Evolutionary conservation across 2,329 filamentous ascomycete genomes (phyloP), one percentile per base, ranked within the genome.

Genomic region (Aspergillus piperis): DNA sequence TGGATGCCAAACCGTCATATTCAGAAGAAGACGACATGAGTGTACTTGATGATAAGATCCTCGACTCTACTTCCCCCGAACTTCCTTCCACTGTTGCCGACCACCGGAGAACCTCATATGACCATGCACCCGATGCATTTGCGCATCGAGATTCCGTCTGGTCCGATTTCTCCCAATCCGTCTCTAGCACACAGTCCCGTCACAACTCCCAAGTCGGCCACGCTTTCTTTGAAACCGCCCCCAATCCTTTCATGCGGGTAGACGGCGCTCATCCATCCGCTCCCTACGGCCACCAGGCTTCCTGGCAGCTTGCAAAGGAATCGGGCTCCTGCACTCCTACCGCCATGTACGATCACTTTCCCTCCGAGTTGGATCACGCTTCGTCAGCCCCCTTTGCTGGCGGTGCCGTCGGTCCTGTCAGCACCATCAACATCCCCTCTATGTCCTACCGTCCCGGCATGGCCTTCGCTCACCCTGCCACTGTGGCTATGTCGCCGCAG

Each of bases 291-390:
- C 81, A 83, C 66, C 80, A 81, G 51, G 73, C 78, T 54, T 72
- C 81, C 63, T 93, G 90, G 90, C 80, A 86, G 53, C 83, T 88
- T 73, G 83, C 86, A 67, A 83, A 83, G 54, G 82, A 81, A 68
- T 90, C 90, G 25, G 89, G 87, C 55, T 86, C 90, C 63, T 89
- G 87, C 75, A 94, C 91, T 6, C 89, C 90, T 15, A 86, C 92
- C 62, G 87, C 86, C 62, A 81, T 86, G 56, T 90, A 91, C 70
- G 88, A 90, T 69, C 84, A 87, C 49, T 86, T 84, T 69, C 77
- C 80, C 36, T 75, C 80, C 41, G 81, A 84, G 51, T 82, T 81
- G 69, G 82, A 84, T 57, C 73, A 80, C 65, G 73, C 72, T 60
- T 64, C 78, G n/a, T 70, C 75, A 51, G 74, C 76, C 47, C 73